Conservation (phyloP, 2,329 filamentous ascomycete species). For the Fusarium longipes region DNA sequence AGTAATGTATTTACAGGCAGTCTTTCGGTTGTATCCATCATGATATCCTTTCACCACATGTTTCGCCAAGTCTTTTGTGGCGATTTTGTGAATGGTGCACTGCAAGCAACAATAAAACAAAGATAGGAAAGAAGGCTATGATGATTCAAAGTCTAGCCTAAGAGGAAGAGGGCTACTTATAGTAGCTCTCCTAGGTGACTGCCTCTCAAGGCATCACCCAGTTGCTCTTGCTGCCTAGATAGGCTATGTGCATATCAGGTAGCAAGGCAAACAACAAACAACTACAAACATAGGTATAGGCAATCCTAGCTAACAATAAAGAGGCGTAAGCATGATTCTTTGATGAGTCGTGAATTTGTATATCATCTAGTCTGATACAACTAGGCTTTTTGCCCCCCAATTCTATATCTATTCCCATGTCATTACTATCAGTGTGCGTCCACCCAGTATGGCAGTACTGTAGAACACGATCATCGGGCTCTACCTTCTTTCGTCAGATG, state of each 20-base stretch:
- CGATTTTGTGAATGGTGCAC: not conserved
- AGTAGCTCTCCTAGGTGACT: too few relatives aligned
- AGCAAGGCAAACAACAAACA: too few relatives aligned
- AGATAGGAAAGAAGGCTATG: too few relatives aligned
- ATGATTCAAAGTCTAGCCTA: too few relatives aligned
- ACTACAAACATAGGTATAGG: too few relatives aligned
- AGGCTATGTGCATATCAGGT: too few relatives aligned
- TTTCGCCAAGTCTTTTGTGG: not conserved
- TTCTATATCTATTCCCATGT: not conserved
- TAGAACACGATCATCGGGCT: not conserved
- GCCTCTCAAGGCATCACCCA: too few relatives aligned
- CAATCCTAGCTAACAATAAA: too few relatives aligned
- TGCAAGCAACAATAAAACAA: not conserved
- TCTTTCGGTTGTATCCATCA: conserved; percentile 22
- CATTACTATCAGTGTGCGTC: not conserved
- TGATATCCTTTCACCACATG: conserved; percentile 14
- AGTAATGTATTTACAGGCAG: conserved; percentile 21
- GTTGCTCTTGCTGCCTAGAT: too few relatives aligned
- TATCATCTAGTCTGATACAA: not conserved
- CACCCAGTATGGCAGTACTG: too few relatives aligned
- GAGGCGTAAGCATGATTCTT: too few relatives aligned
- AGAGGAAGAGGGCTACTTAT: too few relatives aligned
- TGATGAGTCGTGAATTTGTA: not conserved
- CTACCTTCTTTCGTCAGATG: not conserved
- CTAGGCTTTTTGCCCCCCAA: not conserved